Evolutionary conservation across 371 early-diverging fungal genomes (phyloP).

Genomic region (Synchytrium microbalum): DNA sequence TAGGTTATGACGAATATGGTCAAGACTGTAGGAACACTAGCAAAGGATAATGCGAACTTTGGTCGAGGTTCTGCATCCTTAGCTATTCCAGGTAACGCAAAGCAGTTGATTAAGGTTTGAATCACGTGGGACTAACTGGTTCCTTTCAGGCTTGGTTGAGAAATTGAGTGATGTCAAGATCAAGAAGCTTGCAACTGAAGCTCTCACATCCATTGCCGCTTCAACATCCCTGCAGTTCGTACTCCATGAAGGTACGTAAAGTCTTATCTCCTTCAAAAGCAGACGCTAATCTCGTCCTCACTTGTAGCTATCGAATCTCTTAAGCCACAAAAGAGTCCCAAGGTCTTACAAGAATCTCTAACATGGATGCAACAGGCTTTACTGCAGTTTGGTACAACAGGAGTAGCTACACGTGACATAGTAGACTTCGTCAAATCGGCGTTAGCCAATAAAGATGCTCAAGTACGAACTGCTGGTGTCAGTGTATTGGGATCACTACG

Average conservation of each 20-base stretch:
- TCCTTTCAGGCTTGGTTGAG: conserved; percentile 70
- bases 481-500: conserved; percentile 70
- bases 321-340: conserved; percentile 90
- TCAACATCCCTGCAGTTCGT: conserved; percentile 70
- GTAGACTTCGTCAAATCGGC: conserved; percentile 74
- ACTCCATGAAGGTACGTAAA: conserved; percentile 43
- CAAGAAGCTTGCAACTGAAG: conserved; percentile 3
- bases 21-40: conserved; percentile 57
- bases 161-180: conserved; percentile 4
- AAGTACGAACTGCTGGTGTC: conserved; percentile 70
- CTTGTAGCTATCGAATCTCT: no score
- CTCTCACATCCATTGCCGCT: conserved; percentile 51
- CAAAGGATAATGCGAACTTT: conserved; percentile 54
- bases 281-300: no score
- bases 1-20: conserved; percentile 53
- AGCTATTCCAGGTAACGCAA: no score
- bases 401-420: conserved; percentile 65
- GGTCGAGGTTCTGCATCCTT: conserved; percentile 66
- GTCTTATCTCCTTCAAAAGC: conserved; percentile 24
- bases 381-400: conserved; percentile 79
- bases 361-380: conserved; percentile 72
- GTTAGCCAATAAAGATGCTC: conserved; percentile 68
- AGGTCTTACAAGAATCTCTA: conserved; percentile 76
- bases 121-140: no score
- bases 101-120: no score